Evolutionary conservation across 768 basidiomycete genomes (phyloP).

Genomic region (Ramaria sp.): DNA sequence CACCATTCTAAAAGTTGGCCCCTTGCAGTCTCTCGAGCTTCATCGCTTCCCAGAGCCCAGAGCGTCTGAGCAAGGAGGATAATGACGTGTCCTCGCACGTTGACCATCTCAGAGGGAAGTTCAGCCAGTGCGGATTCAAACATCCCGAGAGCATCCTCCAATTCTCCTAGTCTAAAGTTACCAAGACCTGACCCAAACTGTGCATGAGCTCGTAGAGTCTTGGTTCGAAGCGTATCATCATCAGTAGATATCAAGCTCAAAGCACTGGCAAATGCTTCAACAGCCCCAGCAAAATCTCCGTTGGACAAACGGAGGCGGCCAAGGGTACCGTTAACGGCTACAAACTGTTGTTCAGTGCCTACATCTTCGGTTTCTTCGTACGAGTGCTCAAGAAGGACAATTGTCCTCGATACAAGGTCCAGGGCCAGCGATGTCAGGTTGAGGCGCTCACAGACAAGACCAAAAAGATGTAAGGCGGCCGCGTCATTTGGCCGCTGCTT

Average conservation of each 20-base stretch:
- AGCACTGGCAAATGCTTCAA: constrained; percentile 62
- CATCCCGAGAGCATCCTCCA: constrained; percentile 48
- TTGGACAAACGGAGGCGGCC: constrained; percentile 65
- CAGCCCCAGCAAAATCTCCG: constrained; percentile 46
- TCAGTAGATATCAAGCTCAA: constrained; percentile 57
- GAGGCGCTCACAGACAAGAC: constrained; percentile 76
- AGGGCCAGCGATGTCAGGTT: constrained; percentile 56
- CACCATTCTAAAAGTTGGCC: constrained; percentile 75
- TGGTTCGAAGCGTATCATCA: constrained; percentile 23
- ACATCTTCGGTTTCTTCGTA: constrained; percentile 86
- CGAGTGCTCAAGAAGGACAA: constrained; percentile 64
- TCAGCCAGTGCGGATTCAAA: constrained; percentile 61
- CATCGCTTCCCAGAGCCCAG: constrained; percentile 73
- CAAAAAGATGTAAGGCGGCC: constrained; percentile 71
- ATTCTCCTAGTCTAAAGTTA: constrained; percentile 50
- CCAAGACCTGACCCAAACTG: constrained; percentile 67
- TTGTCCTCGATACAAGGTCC: constrained; percentile 47
- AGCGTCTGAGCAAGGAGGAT: constrained; percentile 78
- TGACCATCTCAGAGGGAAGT: constrained; percentile 27
- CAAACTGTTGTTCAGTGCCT: constrained; percentile 66
- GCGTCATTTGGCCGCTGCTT: constrained; percentile 58
- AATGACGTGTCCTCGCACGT: constrained; percentile 53
- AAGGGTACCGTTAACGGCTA: constrained; percentile 70
- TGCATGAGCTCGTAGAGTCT: constrained; percentile 46
- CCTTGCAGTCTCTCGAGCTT: constrained; percentile 69